Conservation (phyloP, 2,329 filamentous ascomycete genomes). For the Aspergillus neotritici region DNA sequence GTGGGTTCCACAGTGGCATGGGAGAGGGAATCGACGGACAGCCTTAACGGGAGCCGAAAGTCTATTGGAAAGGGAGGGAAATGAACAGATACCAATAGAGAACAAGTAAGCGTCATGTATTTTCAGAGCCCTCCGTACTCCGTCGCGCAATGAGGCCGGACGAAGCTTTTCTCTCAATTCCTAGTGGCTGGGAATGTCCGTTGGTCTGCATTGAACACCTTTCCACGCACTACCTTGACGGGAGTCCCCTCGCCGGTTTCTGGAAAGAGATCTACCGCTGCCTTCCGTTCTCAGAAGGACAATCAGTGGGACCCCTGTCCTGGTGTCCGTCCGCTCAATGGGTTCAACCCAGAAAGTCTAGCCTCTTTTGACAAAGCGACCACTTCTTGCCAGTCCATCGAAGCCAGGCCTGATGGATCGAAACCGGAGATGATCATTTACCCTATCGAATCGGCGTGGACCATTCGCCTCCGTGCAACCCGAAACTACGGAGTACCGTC, state of each 20-base stretch:
- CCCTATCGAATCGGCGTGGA: not conserved
- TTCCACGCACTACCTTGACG: no score
- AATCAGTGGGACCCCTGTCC: slow-evolving; percentile 26
- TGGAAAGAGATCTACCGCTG: slow-evolving; percentile 14
- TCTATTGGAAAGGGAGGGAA: not conserved
- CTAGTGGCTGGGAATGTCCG: slow-evolving; percentile 4
- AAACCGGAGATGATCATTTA: slow-evolving; percentile 8
- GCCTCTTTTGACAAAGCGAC: no score
- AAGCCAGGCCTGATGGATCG: slow-evolving; percentile 9
- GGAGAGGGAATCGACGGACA: not conserved
- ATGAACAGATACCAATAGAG: not conserved
- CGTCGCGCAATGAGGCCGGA: not conserved
- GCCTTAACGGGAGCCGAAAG: not conserved
- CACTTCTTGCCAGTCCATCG: not conserved
- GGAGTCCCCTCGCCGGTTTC: slow-evolving; percentile 11
- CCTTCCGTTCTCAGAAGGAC: slow-evolving; percentile 19
- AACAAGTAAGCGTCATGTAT: not conserved
- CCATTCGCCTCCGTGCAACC: not conserved
- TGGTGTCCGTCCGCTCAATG: slow-evolving; percentile 9
- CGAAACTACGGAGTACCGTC: no score
- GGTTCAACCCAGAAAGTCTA: slow-evolving; percentile 1
- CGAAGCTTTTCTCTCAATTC: slow-evolving; percentile 10
- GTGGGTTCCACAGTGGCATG: no score
- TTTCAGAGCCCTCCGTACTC: not conserved
- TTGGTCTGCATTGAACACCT: slow-evolving; percentile 3